A percentile compares a stretch with the other conserved stretches of the same genome.
These are phyloP conservation scores for Erythrophleum ivorense DNA, from an alignment of 331 rosid species.

Conservation along the genomic window DNA sequence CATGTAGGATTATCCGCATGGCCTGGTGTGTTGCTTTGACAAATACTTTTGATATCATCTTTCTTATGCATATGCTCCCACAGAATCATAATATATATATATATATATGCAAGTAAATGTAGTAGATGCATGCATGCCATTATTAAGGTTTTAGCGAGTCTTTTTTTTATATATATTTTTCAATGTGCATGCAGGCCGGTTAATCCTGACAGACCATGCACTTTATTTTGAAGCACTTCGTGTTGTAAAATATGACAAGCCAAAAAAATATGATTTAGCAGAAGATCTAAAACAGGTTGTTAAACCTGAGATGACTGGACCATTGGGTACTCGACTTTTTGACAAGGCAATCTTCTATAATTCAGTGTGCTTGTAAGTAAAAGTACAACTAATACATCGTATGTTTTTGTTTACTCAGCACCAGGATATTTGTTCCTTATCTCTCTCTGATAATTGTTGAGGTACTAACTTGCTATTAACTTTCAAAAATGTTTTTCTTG, in stretches of 20 bases:
- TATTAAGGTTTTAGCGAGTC: conserved; percentile 23
- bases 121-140: conserved; percentile 8
- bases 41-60: not conserved
- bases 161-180: not conserved
- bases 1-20: conserved; percentile 93
- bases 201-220: conserved; percentile 91
- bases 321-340: conserved; percentile 94
- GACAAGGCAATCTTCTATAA: conserved; percentile 93
- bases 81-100: not conserved
- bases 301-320: conserved; percentile 97
- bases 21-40: conserved; percentile 76
- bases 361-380: conserved; percentile 78
- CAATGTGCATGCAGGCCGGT: conserved; percentile 71
- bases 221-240: conserved; percentile 92
- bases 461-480: conserved; percentile 35
- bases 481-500: conserved; percentile 45
- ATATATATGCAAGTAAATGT: not conserved
- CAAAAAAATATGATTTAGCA: conserved; percentile 84
- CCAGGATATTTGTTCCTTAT: conserved; percentile 2
- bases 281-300: conserved; percentile 83
- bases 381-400: conserved; percentile 12
- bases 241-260: conserved; percentile 87
- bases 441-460: not conserved
- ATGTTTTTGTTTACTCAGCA: not conserved
- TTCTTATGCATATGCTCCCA: not conserved